A percentile compares a stretch with the other conserved stretches of the same genome.
These are phyloP conservation scores for Phascolomyces articulosus DNA, from an alignment of 371 early-diverging fungal genomes.

Conservation along the genomic window DNA sequence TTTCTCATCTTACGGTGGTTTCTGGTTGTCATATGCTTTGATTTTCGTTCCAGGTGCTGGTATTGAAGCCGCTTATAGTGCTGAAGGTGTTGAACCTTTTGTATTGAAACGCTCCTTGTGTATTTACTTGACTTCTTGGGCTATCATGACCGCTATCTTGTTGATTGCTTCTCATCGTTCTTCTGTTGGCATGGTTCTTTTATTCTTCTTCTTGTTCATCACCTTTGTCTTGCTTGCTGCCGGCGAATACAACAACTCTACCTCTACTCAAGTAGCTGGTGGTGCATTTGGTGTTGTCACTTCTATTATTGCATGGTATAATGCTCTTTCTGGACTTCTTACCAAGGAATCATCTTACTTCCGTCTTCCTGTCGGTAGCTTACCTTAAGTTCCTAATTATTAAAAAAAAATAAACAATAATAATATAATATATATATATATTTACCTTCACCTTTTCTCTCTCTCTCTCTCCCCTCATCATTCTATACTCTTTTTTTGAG, in stretches of 20 bases:
- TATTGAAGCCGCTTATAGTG: slow-evolving; percentile 45
- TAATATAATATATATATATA: neutral
- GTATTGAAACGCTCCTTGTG: slow-evolving; percentile 65
- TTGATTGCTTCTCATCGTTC: slow-evolving; percentile 72
- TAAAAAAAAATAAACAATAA: no score
- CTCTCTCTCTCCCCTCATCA: no score
- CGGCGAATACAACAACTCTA: slow-evolving; percentile 36
- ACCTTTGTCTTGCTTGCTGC: slow-evolving; percentile 69
- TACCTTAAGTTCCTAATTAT: neutral
- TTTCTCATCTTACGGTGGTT: slow-evolving; percentile 80
- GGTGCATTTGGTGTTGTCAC: slow-evolving; percentile 72
- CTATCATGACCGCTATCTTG: slow-evolving; percentile 69
- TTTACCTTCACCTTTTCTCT: neutral
- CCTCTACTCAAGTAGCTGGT: slow-evolving; percentile 54
- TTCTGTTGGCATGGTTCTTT: slow-evolving; percentile 58
- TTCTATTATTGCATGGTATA: slow-evolving; percentile 76
- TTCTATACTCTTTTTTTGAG: neutral
- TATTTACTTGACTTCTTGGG: slow-evolving; percentile 70
- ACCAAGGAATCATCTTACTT: slow-evolving; percentile 62
- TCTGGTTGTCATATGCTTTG: slow-evolving; percentile 75
- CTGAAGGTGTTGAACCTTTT: slow-evolving; percentile 17
- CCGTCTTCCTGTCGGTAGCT: slow-evolving; percentile 53
- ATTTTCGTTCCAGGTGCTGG: slow-evolving; percentile 65
- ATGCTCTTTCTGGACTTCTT: slow-evolving; percentile 68
- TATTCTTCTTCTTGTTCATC: slow-evolving; percentile 69